These are phyloP conservation scores for Gremmenia infestans DNA, from an alignment of 2,329 filamentous ascomycete genomes.

Conservation along the genomic window DNA sequence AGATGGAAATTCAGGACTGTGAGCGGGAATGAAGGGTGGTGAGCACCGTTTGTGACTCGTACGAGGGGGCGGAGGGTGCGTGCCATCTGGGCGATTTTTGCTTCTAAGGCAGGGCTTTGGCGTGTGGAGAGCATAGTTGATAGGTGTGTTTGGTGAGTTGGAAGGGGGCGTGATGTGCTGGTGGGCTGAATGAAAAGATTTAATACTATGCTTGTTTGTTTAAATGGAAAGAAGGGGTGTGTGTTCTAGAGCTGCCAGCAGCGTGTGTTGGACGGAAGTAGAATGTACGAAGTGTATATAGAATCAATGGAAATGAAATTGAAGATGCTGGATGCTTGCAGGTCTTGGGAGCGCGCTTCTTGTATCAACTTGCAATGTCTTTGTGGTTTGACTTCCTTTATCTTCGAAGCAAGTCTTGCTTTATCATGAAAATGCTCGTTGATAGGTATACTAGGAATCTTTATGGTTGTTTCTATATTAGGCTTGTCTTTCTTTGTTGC, in stretches of 20 bases:
- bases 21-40: conserved; percentile 60
- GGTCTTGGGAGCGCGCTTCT: conserved; percentile 2
- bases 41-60: conserved; percentile 53
- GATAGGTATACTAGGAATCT: not conserved
- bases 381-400: conserved; percentile 5
- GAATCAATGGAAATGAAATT: conserved; percentile 1
- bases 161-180: not conserved
- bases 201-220: not conserved
- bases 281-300: conserved; percentile 4
- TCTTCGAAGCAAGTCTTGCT: not conserved
- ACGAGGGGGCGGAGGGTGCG: conserved; percentile 63
- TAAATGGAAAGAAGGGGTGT: conserved; percentile 5
- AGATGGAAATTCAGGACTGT: conserved; percentile 70
- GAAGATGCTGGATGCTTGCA: conserved; percentile 6
- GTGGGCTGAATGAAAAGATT: not conserved
- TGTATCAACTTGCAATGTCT: conserved; percentile 7
- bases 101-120: conserved; percentile 46
- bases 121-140: conserved; percentile 9
- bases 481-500: not conserved
- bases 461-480: conserved; percentile 1
- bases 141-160: not conserved
- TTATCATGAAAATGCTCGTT: not conserved
- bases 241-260: conserved; percentile 24
- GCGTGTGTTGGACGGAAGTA: conserved; percentile 9
- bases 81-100: conserved; percentile 62